These are phyloP conservation scores for Gyromitra esculenta DNA, from an alignment of 2,329 filamentous ascomycete genomes.

Conservation along the genomic window DNA sequence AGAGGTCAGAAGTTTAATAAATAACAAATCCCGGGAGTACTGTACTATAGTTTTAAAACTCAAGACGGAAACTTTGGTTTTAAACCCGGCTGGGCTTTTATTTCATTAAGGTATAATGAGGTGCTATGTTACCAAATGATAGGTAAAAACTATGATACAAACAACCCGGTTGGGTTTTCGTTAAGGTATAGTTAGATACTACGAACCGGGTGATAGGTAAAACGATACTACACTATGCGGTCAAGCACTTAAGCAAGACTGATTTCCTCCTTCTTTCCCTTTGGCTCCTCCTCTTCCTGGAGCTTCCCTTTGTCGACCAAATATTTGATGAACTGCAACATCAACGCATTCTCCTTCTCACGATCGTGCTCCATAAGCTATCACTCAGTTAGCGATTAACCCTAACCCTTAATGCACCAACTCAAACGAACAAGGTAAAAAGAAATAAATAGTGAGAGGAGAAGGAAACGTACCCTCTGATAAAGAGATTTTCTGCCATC, in stretches of 20 bases:
- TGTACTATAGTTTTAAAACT: conserved; percentile 26
- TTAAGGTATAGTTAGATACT: too few species aligned
- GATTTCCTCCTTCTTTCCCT: not conserved
- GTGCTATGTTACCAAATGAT: not conserved
- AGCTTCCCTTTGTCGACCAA: conserved; percentile 44
- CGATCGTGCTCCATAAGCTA: conserved; percentile 53
- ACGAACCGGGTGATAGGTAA: too few species aligned
- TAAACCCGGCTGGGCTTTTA: not conserved
- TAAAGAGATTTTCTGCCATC: conserved; percentile 44
- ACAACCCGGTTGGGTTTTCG: not conserved
- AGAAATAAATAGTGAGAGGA: not conserved
- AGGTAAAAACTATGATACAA: conserved; percentile 4
- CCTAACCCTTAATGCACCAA: conserved; percentile 37
- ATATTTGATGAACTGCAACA: conserved; percentile 51
- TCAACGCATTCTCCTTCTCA: conserved; percentile 51
- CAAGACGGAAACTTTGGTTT: conserved; percentile 16
- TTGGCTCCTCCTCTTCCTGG: conserved; percentile 14
- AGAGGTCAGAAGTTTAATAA: conserved; percentile 1
- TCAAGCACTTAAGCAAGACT: not conserved
- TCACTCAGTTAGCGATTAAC: conserved; percentile 43
- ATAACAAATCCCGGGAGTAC: not conserved
- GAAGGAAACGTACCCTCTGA: conserved; percentile 46
- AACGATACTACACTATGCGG: conserved; percentile 1
- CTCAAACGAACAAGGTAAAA: not conserved
- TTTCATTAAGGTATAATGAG: not conserved